Conservation (phyloP, 345 rosid genomes). For the Gossypium ekmanianum region DNA sequence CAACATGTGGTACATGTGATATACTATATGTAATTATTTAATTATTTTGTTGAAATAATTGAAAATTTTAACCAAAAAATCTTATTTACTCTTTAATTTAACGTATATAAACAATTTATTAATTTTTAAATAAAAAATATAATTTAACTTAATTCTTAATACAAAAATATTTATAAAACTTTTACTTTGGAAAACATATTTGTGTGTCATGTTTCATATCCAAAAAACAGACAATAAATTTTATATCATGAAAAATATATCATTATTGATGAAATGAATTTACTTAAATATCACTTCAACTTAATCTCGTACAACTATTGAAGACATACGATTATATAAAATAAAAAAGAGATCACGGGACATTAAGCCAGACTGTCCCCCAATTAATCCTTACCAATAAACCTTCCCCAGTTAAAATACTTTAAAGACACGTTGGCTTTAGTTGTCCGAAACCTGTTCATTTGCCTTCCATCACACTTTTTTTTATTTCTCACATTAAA, state of each 20-base stretch:
- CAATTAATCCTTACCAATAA: constrained; percentile 19
- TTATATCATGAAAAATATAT: not conserved
- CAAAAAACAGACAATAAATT: not conserved
- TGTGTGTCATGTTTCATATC: constrained; percentile 1
- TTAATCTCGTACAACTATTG: too few relatives aligned
- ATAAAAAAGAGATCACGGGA: constrained; percentile 15
- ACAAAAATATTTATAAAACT: too few relatives aligned
- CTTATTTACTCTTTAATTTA: too few relatives aligned
- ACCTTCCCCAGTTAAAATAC: constrained; percentile 17
- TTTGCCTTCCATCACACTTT: not conserved
- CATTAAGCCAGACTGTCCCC: constrained; percentile 14
- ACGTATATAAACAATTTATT: too few relatives aligned
- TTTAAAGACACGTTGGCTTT: not conserved
- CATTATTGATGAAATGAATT: too few relatives aligned
- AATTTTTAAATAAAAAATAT: too few relatives aligned
- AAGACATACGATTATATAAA: not conserved
- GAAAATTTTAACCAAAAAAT: accelerated
- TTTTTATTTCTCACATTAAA: too few relatives aligned
- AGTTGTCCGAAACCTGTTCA: not conserved
- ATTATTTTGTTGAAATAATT: too few relatives aligned
- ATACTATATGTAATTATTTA: too few relatives aligned
- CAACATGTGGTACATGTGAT: accelerated
- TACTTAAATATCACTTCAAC: too few relatives aligned
- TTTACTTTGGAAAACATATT: not conserved
- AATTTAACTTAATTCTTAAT: too few relatives aligned